Evolutionary conservation across 306 rosid genomes (phyloP).

Genomic region (Corylus avellana): DNA sequence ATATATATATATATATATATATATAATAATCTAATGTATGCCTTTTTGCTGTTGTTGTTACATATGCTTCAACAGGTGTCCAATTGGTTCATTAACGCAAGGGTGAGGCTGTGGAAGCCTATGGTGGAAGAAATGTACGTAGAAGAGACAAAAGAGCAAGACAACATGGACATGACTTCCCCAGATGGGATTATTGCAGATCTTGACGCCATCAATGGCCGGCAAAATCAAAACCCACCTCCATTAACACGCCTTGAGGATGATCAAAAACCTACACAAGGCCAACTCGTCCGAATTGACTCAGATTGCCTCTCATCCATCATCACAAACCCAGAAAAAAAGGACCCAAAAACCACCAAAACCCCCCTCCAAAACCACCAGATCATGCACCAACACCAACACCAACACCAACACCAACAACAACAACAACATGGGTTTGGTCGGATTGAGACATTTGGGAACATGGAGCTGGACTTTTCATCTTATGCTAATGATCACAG

Average conservation of each 20-base stretch:
- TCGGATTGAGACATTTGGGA: constrained; percentile 51
- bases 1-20: neutral
- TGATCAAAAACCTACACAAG: constrained; percentile 56
- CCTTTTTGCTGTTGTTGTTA: constrained; percentile 19
- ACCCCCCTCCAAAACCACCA: constrained; percentile 30
- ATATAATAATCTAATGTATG: neutral
- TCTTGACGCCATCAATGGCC: constrained; percentile 22
- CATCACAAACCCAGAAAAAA: constrained; percentile 50
- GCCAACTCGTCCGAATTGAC: constrained; percentile 56
- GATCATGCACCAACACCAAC: neutral
- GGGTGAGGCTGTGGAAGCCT: constrained; percentile 98
- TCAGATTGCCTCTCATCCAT: constrained; percentile 70
- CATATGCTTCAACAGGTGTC: constrained; percentile 63
- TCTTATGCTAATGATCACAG: constrained; percentile 33
- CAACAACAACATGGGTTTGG: constrained; percentile 45
- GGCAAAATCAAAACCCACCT: constrained; percentile 17
- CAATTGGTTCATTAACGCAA: constrained; percentile 96
- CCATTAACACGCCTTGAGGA: constrained; percentile 34
- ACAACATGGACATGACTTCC: constrained; percentile 36
- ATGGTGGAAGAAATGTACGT: constrained; percentile 96
- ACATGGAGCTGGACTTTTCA: constrained; percentile 73
- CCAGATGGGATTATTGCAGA: constrained; percentile 44
- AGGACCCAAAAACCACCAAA: constrained; percentile 32
- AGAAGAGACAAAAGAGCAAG: constrained; percentile 75
- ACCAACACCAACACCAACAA: too few relatives aligned